These are phyloP conservation scores for Lepidium campestre DNA, from an alignment of 441 rosid genomes.

Conservation along the genomic window DNA sequence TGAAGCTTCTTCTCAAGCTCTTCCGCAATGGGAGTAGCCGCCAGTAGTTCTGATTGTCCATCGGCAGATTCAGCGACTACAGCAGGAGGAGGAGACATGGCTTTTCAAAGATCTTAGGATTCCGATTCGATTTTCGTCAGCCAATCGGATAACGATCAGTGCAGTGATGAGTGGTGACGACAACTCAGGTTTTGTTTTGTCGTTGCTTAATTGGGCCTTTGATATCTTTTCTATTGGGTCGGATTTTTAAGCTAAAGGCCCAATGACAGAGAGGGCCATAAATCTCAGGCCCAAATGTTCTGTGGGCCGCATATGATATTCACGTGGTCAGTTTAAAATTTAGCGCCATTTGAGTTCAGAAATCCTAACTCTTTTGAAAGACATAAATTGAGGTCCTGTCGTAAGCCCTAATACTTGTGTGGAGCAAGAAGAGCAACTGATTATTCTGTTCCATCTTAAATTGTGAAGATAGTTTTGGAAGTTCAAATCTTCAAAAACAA, in stretches of 20 bases:
- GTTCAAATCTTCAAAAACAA: too few species aligned
- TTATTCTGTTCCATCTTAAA: background rate
- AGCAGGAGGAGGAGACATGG: conserved; percentile 13
- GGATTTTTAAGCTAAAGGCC: background rate
- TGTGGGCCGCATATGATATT: background rate
- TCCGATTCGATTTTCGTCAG: background rate
- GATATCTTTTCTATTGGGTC: background rate
- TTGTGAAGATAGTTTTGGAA: too few species aligned
- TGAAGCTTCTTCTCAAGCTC: conserved; percentile 30
- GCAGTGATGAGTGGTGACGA: background rate
- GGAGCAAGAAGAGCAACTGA: background rate
- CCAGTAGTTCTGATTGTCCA: conserved; percentile 21
- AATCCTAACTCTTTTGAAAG: background rate
- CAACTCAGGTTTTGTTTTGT: background rate
- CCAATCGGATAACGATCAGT: conserved; percentile 7
- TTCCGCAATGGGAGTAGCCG: conserved; percentile 24
- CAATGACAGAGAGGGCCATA: too few species aligned
- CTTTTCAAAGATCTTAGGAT: background rate
- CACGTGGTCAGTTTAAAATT: background rate
- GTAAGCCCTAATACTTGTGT: background rate
- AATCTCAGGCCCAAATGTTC: background rate
- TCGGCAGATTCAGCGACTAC: conserved; percentile 53
- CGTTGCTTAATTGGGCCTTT: background rate
- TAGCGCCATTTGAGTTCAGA: too few species aligned
- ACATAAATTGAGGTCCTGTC: background rate